Percentiles rank a stretch among this genome's conserved stretches.
Conservation (phyloP, 116 monocot genomes). For the Thalassia testudinum region DNA sequence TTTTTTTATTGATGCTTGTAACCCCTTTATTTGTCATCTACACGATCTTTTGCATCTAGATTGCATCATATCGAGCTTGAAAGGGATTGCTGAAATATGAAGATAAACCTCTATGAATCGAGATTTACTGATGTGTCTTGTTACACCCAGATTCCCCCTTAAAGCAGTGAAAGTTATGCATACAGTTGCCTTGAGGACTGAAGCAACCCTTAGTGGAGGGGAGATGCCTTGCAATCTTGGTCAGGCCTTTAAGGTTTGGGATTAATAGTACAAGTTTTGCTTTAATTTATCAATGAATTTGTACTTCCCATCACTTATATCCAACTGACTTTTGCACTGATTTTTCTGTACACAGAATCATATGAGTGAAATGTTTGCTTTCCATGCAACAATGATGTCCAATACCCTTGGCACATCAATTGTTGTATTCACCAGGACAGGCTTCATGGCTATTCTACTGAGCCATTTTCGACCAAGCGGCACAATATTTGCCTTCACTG, state of each 20-base stretch:
- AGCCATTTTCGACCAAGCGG: constrained; percentile 90
- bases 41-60: too few relatives aligned
- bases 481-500: constrained; percentile 97
- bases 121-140: too few relatives aligned
- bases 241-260: constrained; percentile 78
- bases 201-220: constrained; percentile 57
- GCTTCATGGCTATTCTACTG: constrained; percentile 93
- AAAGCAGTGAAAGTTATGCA: constrained; percentile 99
- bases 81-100: too few relatives aligned
- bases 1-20: too few relatives aligned
- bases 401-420: constrained; percentile 96
- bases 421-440: constrained; percentile 90
- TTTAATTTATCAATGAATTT: too few relatives aligned
- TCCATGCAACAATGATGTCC: constrained; percentile 99
- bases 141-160: constrained; percentile 66
- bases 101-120: too few relatives aligned
- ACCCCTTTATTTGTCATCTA: too few relatives aligned
- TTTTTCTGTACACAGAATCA: constrained; percentile 52
- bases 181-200: constrained; percentile 90
- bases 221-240: constrained; percentile 74
- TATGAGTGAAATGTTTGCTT: constrained; percentile 99
- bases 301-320: too few relatives aligned
- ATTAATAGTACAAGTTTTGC: neutral
- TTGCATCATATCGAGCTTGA: too few relatives aligned
- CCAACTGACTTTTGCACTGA: neutral